A percentile compares a stretch with the other conserved stretches of the same genome.
Evolutionary conservation across 164 flowering plant genomes (phyloP).

Genomic region (Macadamia tetraphylla): DNA sequence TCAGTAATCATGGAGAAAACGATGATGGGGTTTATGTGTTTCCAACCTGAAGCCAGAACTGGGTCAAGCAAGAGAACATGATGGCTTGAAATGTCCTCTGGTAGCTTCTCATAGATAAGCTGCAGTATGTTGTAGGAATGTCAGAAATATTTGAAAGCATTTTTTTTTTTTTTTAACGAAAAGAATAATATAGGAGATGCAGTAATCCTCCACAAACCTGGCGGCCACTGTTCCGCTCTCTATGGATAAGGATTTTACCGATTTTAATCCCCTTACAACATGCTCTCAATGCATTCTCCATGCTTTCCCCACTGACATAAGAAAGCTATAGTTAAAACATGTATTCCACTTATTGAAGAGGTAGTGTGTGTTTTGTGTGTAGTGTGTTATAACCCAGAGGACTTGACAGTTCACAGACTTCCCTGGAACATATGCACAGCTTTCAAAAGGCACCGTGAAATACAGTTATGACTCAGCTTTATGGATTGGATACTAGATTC

Average conservation of each 20-base stretch:
- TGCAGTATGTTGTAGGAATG: constrained; percentile 23
- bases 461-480: too few species aligned
- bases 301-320: constrained; percentile 74
- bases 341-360: too few species aligned
- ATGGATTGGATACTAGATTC: too few species aligned
- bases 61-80: constrained; percentile 78
- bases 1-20: not conserved
- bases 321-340: constrained; percentile 6
- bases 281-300: constrained; percentile 89
- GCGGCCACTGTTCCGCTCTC: constrained; percentile 47
- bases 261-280: constrained; percentile 89
- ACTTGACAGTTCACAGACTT: too few species aligned
- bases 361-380: too few species aligned
- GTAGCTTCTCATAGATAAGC: constrained; percentile 82
- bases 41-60: constrained; percentile 75
- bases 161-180: not conserved
- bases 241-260: constrained; percentile 77
- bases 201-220: constrained; percentile 36
- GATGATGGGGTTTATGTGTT: not conserved
- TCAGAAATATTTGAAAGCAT: constrained; percentile 4
- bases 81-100: constrained; percentile 62
- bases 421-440: too few species aligned
- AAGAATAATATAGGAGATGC: not conserved
- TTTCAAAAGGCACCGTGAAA: too few species aligned
- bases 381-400: too few species aligned